These are phyloP conservation scores for Mucor mucedo DNA, from an alignment of 371 early-diverging fungal genomes.

Conservation along the genomic window DNA sequence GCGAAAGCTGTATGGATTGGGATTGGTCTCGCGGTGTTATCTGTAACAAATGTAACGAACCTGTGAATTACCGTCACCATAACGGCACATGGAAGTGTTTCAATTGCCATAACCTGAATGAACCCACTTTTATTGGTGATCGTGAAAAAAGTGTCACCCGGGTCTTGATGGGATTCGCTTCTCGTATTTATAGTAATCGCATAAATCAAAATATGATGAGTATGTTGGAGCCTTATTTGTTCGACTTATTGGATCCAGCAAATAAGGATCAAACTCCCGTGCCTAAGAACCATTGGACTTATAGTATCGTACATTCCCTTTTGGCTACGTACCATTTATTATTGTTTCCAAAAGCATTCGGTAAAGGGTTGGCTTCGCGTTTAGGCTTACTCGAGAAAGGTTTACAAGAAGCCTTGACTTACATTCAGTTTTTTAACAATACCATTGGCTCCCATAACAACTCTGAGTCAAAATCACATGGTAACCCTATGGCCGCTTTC, in stretches of 20 bases:
- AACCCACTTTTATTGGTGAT: slow-evolving; percentile 25
- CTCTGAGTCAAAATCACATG: slow-evolving; percentile 14
- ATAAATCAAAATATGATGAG: slow-evolving; percentile 34
- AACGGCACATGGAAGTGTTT: slow-evolving; percentile 31
- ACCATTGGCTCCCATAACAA: slow-evolving; percentile 20
- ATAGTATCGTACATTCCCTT: slow-evolving; percentile 39
- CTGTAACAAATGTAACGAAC: slow-evolving; percentile 22
- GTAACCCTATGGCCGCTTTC: slow-evolving; percentile 49
- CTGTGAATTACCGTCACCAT: slow-evolving; percentile 4
- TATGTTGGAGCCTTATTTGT: slow-evolving; percentile 50
- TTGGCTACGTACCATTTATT: slow-evolving; percentile 46
- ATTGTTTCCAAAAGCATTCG: slow-evolving; percentile 45
- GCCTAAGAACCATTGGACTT: slow-evolving; percentile 46
- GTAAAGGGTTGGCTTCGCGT: slow-evolving; percentile 48
- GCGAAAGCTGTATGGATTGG: slow-evolving; percentile 45
- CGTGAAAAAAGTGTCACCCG: slow-evolving; percentile 34
- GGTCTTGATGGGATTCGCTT: slow-evolving; percentile 38
- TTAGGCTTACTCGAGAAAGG: slow-evolving; percentile 40
- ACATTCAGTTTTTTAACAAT: slow-evolving; percentile 34
- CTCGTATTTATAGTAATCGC: slow-evolving; percentile 31
- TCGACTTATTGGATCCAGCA: slow-evolving; percentile 32
- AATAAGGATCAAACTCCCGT: slow-evolving; percentile 25
- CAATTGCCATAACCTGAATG: slow-evolving; percentile 12
- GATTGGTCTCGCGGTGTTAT: slow-evolving; percentile 40
- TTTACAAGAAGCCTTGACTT: slow-evolving; percentile 41